These are phyloP conservation scores for Pseudognaphalium luteoalbum DNA, from an alignment of 129 eudicot species.

Conservation along the genomic window DNA sequence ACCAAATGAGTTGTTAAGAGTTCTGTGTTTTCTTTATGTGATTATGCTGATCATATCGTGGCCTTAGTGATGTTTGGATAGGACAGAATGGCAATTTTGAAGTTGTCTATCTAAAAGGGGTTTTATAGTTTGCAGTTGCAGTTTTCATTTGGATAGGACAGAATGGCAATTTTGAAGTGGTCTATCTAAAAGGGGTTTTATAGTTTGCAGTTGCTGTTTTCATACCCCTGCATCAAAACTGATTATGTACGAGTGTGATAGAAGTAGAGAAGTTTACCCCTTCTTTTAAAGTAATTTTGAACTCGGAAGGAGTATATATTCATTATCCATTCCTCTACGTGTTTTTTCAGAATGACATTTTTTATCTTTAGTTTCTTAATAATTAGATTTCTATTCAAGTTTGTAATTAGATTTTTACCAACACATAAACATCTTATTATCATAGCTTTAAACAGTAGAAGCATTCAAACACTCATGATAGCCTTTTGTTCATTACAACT, in stretches of 20 bases:
- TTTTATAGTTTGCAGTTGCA: background rate
- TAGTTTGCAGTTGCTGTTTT: background rate
- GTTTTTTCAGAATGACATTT: background rate
- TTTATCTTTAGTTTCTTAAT: conserved; percentile 4
- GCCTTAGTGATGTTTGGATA: background rate
- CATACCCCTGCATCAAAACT: background rate
- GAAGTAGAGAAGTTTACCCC: background rate
- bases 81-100: background rate
- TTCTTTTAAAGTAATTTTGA: background rate
- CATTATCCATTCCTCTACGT: background rate
- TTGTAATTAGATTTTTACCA: background rate
- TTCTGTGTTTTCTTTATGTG: conserved; percentile 2
- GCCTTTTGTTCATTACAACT: too few relatives aligned
- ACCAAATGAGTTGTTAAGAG: background rate
- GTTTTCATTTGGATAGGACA: background rate
- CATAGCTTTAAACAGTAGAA: conserved; percentile 7
- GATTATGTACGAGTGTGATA: background rate
- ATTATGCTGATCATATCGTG: background rate
- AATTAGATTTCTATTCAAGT: too few relatives aligned
- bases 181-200: background rate
- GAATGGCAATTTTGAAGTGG: background rate
- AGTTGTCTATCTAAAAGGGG: background rate
- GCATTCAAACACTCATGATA: background rate
- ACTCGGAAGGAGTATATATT: background rate
- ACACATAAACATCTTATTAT: background rate